phyloP scores from a whole-genome alignment of 2,329 filamentous ascomycete genomes.

The Fusarium sp. region DNA sequence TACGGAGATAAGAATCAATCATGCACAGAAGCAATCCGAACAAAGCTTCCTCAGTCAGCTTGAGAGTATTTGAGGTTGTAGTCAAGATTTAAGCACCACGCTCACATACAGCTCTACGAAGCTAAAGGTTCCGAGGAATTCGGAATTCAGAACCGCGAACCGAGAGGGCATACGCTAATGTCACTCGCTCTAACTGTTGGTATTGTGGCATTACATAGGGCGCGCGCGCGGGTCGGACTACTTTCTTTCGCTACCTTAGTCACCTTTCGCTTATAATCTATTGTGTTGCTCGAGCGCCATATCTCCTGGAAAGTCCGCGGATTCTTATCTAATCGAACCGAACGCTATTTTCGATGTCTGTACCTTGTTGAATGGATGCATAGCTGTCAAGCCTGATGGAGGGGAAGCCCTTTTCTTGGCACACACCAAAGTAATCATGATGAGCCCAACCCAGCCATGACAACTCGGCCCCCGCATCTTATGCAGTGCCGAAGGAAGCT shows the following conservation, averaged over 20 bases:
- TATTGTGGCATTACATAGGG: constrained; percentile 1
- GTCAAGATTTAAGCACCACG: neutral
- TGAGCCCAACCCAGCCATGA: constrained; percentile 14
- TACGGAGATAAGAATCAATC: neutral
- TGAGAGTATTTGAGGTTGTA: neutral
- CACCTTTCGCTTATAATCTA: neutral
- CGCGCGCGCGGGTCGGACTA: neutral
- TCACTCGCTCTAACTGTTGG: neutral
- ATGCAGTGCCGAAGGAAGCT: constrained; percentile 1
- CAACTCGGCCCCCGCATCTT: constrained; percentile 1
- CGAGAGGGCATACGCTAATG: neutral
- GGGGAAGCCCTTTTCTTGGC: constrained; percentile 20
- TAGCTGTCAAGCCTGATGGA: constrained; percentile 11
- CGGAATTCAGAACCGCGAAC: neutral
- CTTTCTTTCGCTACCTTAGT: neutral
- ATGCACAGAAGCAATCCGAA: neutral
- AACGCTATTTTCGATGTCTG: neutral
- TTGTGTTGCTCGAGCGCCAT: neutral
- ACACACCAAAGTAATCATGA: constrained; percentile 29
- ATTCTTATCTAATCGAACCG: neutral
- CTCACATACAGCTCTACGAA: neutral
- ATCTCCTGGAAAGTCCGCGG: neutral
- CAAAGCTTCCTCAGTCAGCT: neutral
- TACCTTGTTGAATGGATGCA: neutral
- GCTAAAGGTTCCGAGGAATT: neutral